Percentiles rank a stretch among this genome's conserved stretches.
These are phyloP conservation scores for Nakazawaea peltata DNA, from an alignment of 805 yeast genomes.

Conservation along the genomic window DNA sequence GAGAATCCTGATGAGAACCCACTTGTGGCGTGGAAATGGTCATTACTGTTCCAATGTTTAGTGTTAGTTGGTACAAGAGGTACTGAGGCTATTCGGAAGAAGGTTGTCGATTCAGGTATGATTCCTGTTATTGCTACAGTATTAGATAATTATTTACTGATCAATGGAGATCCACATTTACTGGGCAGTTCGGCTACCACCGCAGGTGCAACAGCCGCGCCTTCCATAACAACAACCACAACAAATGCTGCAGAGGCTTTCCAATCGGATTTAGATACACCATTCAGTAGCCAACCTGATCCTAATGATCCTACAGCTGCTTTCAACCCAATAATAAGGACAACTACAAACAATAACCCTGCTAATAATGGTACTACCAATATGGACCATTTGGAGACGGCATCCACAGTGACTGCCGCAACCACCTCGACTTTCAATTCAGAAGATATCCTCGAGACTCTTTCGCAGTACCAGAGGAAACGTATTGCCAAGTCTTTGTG, in stretches of 20 bases:
- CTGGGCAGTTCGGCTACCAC: background rate
- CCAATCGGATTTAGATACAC: too few relatives aligned
- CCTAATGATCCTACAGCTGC: too few relatives aligned
- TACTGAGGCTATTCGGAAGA: slow-evolving; percentile 72
- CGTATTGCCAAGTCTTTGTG: background rate
- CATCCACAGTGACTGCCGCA: background rate
- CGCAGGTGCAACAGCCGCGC: background rate
- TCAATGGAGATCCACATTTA: slow-evolving; percentile 1
- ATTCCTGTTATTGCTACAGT: slow-evolving; percentile 89
- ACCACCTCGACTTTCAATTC: background rate
- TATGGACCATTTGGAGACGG: background rate
- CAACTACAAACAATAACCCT: too few relatives aligned
- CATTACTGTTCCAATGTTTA: slow-evolving; percentile 85
- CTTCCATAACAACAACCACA: background rate
- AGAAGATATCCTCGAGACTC: background rate
- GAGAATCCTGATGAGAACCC: slow-evolving; percentile 27
- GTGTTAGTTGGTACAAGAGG: slow-evolving; percentile 92
- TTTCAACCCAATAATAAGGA: too few relatives aligned
- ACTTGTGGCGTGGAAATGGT: slow-evolving; percentile 95
- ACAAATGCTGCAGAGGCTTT: too few relatives aligned
- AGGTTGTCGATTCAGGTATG: slow-evolving; percentile 87
- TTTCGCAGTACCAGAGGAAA: background rate
- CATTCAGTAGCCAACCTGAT: too few relatives aligned
- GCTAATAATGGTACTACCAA: background rate
- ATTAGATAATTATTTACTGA: slow-evolving; percentile 62